Evolutionary conservation across 1,284 basidiomycete genomes (phyloP), one percentile per base, ranked within the genome.

Genomic region (Sporisorium exsertum): DNA sequence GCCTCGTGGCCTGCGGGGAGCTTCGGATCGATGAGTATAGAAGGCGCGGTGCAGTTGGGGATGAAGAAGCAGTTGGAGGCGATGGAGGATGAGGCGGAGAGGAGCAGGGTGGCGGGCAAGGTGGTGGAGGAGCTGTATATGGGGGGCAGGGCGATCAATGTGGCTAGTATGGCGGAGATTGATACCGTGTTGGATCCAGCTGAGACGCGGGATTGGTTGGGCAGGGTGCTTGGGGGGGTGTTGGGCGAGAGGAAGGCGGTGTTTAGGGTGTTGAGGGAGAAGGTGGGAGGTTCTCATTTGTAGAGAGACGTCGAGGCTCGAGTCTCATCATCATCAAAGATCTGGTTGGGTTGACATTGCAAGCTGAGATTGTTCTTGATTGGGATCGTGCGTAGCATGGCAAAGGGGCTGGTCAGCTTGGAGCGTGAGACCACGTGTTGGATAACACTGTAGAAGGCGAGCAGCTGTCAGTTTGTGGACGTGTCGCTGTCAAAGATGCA

Each of bases 181-280:
- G 79, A 79, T 55, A 72, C 74, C 0, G 78, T 79, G 56, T 49
- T 81, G 42, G 79, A 81, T 35, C 79, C 79, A 10, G 72, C 58
- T 9, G 74, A 79, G 46, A 81, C 75, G 26, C 50, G 79, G 16
- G 55, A 63, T 15, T 81, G 73, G 74, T 18, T 81, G 37, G 56
- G 16, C 0, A 61, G 18, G 40, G 58, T 65, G 2, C 37, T 67
- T 16, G 32, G 52, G 18, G 52, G 53, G 49, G 59, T 65, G 33
- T n/a, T 67, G 8, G 64, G 66, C 3, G 50, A 56, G 53, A 64
- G 66, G 52, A 58, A n/a, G 59, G 45, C 68, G 2, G 49, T 40
- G 27, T 71, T 51, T 15, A 65, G 51, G 51, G 12, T 57, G 12
- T 37, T 58, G 33, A 53, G 43, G 37, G 58, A 26, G 2, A 45